phyloP scores from a whole-genome alignment of 192 early-diverging fungal genomes.

The Entophlyctis luteolus region DNA sequence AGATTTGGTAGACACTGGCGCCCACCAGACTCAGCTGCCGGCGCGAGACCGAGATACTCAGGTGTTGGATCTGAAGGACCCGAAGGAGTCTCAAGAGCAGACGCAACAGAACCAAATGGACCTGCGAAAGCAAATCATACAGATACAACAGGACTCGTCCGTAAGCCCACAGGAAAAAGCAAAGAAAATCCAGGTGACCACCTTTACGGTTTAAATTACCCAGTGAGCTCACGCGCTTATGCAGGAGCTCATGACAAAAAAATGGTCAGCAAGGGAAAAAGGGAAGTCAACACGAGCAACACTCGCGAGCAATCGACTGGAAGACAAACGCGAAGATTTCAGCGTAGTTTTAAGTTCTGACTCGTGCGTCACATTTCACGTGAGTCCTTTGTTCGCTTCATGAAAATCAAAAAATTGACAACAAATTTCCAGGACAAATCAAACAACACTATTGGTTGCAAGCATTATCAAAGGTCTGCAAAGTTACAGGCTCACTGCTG shows the following conservation, averaged over 20 bases:
- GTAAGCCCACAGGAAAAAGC: conserved; percentile 60
- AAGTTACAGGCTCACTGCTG: conserved; percentile 76
- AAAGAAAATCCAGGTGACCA: conserved; percentile 63
- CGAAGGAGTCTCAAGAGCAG: background rate
- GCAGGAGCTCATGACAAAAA: conserved; percentile 55
- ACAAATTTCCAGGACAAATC: conserved; percentile 47
- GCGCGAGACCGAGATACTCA: no score
- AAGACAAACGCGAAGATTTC: conserved; percentile 36
- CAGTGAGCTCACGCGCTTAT: no score
- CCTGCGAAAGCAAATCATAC: conserved; percentile 62
- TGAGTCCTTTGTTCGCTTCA: conserved; percentile 11
- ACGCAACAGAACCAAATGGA: conserved; percentile 32
- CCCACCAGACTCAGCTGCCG: no score
- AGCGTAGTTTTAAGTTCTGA: conserved; percentile 45
- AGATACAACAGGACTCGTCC: conserved; percentile 55
- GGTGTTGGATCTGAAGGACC: background rate
- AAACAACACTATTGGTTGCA: conserved; percentile 60
- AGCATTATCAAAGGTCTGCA: conserved; percentile 69
- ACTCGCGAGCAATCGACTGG: conserved; percentile 32
- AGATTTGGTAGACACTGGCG: no score
- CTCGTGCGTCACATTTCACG: conserved; percentile 43
- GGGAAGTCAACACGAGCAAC: conserved; percentile 18
- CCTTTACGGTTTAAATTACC: background rate
- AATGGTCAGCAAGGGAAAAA: conserved; percentile 41
- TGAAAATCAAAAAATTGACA: background rate